Conservation (phyloP, 208 protist species). For the Leishmania tropica region DNA sequence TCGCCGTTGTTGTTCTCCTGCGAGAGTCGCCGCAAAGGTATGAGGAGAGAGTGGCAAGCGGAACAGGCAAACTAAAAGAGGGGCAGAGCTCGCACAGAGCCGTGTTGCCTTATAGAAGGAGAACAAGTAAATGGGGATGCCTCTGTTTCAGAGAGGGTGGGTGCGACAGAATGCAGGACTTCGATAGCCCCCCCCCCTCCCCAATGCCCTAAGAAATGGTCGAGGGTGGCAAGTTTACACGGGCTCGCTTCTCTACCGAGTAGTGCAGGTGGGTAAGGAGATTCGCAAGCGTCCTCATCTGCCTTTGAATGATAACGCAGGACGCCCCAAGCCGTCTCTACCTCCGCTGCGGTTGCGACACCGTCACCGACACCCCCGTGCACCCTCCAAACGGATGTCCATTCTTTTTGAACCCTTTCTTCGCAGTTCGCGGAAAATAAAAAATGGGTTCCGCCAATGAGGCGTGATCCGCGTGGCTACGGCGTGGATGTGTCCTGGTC, state of each 20-base stretch:
- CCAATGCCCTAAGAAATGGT: not conserved
- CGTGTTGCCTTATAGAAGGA: not conserved
- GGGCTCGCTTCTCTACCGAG: not conserved
- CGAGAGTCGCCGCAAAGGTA: not conserved
- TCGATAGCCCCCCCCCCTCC: not conserved
- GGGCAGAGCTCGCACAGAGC: not conserved
- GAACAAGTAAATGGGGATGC: not conserved
- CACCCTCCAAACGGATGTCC: not conserved
- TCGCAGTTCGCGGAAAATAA: not conserved
- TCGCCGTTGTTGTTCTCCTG: not conserved
- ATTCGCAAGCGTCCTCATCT: not conserved
- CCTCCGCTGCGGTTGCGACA: not conserved
- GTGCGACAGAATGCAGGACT: not conserved
- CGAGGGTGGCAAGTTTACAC: not conserved
- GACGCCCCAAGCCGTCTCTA: not conserved
- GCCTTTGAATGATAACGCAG: not conserved
- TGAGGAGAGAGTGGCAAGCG: not conserved
- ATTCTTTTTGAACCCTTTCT: not conserved
- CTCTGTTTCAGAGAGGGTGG: not conserved
- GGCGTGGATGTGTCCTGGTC: not conserved
- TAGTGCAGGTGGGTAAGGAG: not conserved
- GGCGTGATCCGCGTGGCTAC: not conserved
- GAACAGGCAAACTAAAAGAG: not conserved
- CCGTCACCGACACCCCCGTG: not conserved
- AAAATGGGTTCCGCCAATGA: not conserved